Percentiles rank a stretch among this genome's conserved stretches.
These are phyloP conservation scores for Marchantia polymorpha DNA, from an alignment of 225 moss, liverwort and hornwort genomes.

Conservation along the genomic window DNA sequence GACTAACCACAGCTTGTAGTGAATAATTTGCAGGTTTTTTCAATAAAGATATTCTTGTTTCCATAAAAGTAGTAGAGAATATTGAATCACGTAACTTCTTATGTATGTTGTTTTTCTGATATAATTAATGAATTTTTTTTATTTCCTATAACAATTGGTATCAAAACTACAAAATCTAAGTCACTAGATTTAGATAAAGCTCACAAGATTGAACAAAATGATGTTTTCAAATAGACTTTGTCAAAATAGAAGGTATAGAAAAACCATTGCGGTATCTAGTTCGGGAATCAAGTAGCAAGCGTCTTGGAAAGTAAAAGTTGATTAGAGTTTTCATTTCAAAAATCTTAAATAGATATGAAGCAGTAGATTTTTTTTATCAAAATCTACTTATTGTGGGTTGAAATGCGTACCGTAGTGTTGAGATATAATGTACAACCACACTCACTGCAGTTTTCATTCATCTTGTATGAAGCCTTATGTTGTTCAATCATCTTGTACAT, in stretches of 20 bases:
- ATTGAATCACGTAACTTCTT: no score
- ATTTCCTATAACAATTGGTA: no score
- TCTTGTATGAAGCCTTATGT: slow-evolving; percentile 34
- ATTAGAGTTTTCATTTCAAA: slow-evolving; percentile 62
- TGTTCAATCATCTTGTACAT: slow-evolving; percentile 47
- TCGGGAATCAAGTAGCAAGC: slow-evolving; percentile 59
- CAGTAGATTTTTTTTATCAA: slow-evolving; percentile 46
- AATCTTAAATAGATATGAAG: slow-evolving; percentile 23
- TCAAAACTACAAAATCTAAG: no score
- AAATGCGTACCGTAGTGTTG: slow-evolving; percentile 72
- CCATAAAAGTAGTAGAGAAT: no score
- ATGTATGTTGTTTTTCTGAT: no score
- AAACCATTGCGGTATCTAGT: slow-evolving; percentile 39
- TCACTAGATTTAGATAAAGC: no score
- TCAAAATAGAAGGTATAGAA: slow-evolving; percentile 39
- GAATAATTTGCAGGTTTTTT: no score
- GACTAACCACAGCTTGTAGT: no score
- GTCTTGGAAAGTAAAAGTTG: slow-evolving; percentile 68
- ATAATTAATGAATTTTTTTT: no score
- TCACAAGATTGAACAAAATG: slow-evolving; percentile 34
- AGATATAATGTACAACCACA: slow-evolving; percentile 44
- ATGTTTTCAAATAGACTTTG: slow-evolving; percentile 31
- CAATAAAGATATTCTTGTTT: no score
- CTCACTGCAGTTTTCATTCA: slow-evolving; percentile 20
- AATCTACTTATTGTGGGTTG: slow-evolving; percentile 58